Conservation (phyloP, 257 asterid genomes). For the Solanum ossicruentum region DNA sequence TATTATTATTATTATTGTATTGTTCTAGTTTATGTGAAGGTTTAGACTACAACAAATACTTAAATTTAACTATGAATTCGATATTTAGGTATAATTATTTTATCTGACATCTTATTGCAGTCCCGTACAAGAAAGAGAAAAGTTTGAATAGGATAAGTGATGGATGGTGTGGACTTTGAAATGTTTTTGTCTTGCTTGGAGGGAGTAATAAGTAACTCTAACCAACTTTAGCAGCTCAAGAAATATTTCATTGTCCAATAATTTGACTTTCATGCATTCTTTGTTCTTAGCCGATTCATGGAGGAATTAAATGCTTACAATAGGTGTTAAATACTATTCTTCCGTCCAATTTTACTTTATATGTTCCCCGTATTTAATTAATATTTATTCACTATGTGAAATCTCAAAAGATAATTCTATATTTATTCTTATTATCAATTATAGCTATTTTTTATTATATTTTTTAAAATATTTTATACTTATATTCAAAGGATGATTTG, state of each 20-base stretch:
- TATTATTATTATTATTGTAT: too few species aligned
- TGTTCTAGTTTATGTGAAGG: too few species aligned
- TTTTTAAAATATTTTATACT: too few species aligned
- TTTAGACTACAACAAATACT: too few species aligned
- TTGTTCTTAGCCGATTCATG: background rate
- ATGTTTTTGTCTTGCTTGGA: constrained; percentile 5
- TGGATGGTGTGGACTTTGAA: background rate
- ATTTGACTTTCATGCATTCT: constrained; percentile 13
- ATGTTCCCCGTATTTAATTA: too few species aligned
- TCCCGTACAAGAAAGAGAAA: background rate
- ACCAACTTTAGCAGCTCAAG: constrained; percentile 14
- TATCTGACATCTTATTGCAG: background rate
- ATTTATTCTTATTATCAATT: too few species aligned
- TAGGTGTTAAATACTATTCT: background rate
- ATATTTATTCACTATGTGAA: too few species aligned
- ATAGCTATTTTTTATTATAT: too few species aligned
- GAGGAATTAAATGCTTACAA: background rate
- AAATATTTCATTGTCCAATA: background rate
- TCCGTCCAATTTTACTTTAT: too few species aligned
- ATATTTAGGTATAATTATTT: background rate
- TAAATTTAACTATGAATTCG: too few species aligned
- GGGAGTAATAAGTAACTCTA: constrained; percentile 4
- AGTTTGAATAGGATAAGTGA: background rate
- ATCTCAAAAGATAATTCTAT: too few species aligned
- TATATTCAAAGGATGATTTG: too few species aligned